phyloP scores from a whole-genome alignment of 1,139 yeast genomes.

The Insectozyma bohioensis region DNA sequence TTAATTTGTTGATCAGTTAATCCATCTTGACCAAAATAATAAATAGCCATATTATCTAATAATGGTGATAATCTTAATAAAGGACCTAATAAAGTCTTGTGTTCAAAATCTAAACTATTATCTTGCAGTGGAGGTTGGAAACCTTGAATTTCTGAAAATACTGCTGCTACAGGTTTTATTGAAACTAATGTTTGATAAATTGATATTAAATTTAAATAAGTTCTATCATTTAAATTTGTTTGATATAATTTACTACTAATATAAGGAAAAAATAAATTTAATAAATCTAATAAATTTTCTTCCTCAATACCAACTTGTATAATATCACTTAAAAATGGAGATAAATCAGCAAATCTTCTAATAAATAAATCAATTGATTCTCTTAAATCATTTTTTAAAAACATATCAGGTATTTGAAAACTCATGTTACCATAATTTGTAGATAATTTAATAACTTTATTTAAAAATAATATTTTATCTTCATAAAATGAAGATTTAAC shows the following conservation, averaged over 20 bases:
- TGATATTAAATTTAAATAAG: conserved; percentile 51
- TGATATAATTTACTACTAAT: conserved; percentile 32
- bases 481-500: conserved; percentile 39
- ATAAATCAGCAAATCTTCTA: conserved; percentile 33
- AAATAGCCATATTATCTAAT: conserved; percentile 41
- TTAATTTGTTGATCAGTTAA: conserved; percentile 42
- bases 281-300: conserved; percentile 59
- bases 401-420: conserved; percentile 71
- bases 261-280: conserved; percentile 55
- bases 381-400: conserved; percentile 39
- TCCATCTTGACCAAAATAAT: conserved; percentile 44
- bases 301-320: conserved; percentile 63
- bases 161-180: conserved; percentile 61
- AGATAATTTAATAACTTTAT: conserved; percentile 52
- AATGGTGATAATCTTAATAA: conserved; percentile 75
- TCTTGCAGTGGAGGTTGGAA: conserved; percentile 47
- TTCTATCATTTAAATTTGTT: conserved; percentile 43
- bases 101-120: conserved; percentile 55
- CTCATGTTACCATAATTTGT: conserved; percentile 70
- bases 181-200: conserved; percentile 60
- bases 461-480: conserved; percentile 40
- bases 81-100: conserved; percentile 72
- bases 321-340: conserved; percentile 59
- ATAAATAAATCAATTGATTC: conserved; percentile 30
- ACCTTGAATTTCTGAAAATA: conserved; percentile 56